Evolutionary conservation across 202 grass and related monocot species (phyloP), one percentile per base, ranked within the genome.

Genomic region (Carex sylvatica): DNA sequence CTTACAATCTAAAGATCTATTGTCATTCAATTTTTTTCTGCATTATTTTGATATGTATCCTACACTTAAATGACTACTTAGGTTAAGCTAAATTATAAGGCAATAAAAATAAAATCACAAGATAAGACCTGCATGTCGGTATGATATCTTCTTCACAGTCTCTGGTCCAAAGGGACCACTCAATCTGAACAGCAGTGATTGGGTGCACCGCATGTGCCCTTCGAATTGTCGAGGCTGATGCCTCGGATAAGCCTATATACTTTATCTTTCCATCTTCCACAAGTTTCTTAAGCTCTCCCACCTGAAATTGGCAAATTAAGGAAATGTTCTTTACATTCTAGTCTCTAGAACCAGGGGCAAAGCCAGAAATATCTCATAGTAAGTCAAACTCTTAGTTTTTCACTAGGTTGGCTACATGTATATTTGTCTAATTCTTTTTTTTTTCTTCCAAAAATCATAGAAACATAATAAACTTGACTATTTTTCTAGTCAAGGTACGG

Each of bases 181-280:
- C 91, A 15, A 97, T 26, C 79, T 97, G 87, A 42, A 97, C 87
- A 4, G 91, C 87, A 46, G 89, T 97, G 61, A 97, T 87, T 36
- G 89, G 93, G 79, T 93, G 93, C 11, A 97, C 84, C 4, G 87
- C 93, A 55, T 97, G 89, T 22, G 93, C 91, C 74, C 91, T 88
- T 72, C 89, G 83, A 36, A 97, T 97, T 51, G 91, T 97, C 10
- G 89, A 91, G 60, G 89, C 87, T 3, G 91, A 97, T 61, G 93
- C 91, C 79, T 93, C 85, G 7, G 93, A 97, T 72, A 97, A 75
- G 18, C 93, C 93, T 14, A 97, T 85, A 16, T 97, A 97, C 55
- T 91, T 97, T 70, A 97, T 84, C 52, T 97, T 97, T 55, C 91
- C 89, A 88, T 91, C 93, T 88, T 93, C 74, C 1, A 88, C 93